A percentile compares a stretch with the other conserved stretches of the same genome.
Conservation (phyloP, 2,329 filamentous ascomycete species). For the Botrytis deweyae region DNA sequence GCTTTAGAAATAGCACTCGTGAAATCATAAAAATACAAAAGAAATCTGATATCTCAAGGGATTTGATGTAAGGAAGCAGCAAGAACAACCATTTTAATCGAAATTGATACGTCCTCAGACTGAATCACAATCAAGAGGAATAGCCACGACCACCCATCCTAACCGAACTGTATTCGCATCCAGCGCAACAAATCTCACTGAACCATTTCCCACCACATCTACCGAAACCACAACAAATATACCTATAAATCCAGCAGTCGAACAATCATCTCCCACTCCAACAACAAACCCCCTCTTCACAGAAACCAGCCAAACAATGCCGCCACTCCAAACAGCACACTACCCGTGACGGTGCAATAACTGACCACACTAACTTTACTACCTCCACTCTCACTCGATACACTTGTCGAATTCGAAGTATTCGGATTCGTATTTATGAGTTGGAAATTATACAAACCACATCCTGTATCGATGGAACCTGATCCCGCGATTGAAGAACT, state of each 20-base stretch:
- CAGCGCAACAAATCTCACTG: background rate
- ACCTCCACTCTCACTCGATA: slow-evolving; percentile 7
- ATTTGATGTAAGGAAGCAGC: background rate
- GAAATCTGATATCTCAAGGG: background rate
- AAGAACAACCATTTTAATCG: background rate
- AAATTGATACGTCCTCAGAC: background rate
- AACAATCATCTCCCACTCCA: background rate
- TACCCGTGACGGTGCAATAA: slow-evolving; percentile 1
- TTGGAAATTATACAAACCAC: background rate
- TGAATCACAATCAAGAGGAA: background rate
- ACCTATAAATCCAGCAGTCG: background rate
- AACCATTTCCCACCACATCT: background rate
- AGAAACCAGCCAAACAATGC: slow-evolving; percentile 10
- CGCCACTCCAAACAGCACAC: slow-evolving; percentile 3
- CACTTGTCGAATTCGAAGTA: background rate
- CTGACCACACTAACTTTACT: slow-evolving; percentile 6
- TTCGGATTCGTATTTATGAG: background rate
- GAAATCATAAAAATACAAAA: background rate
- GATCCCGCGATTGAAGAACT: slow-evolving; percentile 4
- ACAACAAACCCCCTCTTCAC: background rate
- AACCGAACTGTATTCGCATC: background rate
- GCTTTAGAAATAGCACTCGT: background rate
- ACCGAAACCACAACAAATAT: background rate
- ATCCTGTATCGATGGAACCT: background rate
- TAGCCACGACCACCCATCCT: too few relatives aligned